phyloP scores from a whole-genome alignment of 306 rosid genomes.

The Fagus crenata region DNA sequence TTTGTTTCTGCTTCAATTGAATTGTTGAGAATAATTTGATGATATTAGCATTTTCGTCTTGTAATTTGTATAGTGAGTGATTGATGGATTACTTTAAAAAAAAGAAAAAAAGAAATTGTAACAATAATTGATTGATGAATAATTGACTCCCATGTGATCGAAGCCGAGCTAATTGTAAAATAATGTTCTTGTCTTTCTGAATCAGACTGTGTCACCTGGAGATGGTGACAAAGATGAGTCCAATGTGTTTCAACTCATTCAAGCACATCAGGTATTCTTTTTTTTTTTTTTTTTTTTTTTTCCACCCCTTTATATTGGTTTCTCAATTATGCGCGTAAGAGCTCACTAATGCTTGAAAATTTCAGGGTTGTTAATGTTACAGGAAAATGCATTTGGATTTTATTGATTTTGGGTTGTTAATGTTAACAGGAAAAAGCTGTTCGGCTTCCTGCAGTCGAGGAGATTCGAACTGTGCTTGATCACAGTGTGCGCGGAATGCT shows the following conservation, averaged over 20 bases:
- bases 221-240: constrained; percentile 45
- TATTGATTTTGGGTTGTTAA: neutral
- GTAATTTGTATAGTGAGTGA: neutral
- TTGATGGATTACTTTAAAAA: neutral
- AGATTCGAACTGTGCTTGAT: constrained; percentile 74
- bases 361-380: neutral
- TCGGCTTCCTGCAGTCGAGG: constrained; percentile 70
- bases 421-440: constrained; percentile 74
- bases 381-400: neutral
- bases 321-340: no score
- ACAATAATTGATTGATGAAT: neutral
- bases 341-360: no score
- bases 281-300: neutral
- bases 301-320: no score
- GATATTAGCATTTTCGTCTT: neutral
- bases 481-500: constrained; percentile 74
- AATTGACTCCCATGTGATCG: neutral
- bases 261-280: constrained; percentile 72
- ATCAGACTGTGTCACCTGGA: constrained; percentile 55
- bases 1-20: no score
- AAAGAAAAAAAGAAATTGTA: neutral
- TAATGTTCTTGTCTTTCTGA: constrained; percentile 27
- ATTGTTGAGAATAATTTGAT: no score
- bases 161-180: neutral
- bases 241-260: constrained; percentile 61